Evolutionary conservation across 1,284 basidiomycete genomes (phyloP), one percentile per base, ranked within the genome.

Genomic region (Marasmius sp.): DNA sequence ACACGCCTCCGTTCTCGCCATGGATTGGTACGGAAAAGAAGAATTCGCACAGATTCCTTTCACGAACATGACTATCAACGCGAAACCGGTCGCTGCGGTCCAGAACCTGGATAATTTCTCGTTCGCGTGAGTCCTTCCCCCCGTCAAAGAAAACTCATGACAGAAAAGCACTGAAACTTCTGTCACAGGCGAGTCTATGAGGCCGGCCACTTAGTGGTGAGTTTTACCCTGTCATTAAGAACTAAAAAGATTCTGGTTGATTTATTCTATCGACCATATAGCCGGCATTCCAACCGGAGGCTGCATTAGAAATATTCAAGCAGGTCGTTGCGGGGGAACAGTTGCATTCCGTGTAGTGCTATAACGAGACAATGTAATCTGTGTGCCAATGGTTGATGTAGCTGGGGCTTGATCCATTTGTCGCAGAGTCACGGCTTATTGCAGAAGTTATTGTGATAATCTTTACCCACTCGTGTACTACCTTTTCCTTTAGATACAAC

Each of bases 31-130:
- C 60, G 85, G 86, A 3, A 83, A 82, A 54, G 66, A 77, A 48
- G 75, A 73, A 20, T 73, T 87, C 36, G 76, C 79, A 33, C 72
- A 75, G 6, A 81, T 81, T 0, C 81, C 81, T 0, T 81, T 88
- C 65, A 79, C 69, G n/a, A 86, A 86, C 61, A 85, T 88, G 73
- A 86, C 85, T 0, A 77, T 87, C 33, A 58, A 77, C 45, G 83
- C 80, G 2, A 73, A 67, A 3, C 63, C 84, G 0, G 79, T 88
- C 6, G 86, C 84, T 0, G 81, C 85, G 0, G 77, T 87, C 20
- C 81, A 85, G 69, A 87, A 87, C 54, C 81, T 88, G n/a, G 83
- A 82, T 61, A 86, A 85, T 64, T 87, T 88, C 66, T 77, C 82
- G 0, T 88, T 87, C 68, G 86, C 84, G 82, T 86, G 63, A 64